phyloP scores from a whole-genome alignment of 106 monocot species.

The Phalaenopsis aphrodite region DNA sequence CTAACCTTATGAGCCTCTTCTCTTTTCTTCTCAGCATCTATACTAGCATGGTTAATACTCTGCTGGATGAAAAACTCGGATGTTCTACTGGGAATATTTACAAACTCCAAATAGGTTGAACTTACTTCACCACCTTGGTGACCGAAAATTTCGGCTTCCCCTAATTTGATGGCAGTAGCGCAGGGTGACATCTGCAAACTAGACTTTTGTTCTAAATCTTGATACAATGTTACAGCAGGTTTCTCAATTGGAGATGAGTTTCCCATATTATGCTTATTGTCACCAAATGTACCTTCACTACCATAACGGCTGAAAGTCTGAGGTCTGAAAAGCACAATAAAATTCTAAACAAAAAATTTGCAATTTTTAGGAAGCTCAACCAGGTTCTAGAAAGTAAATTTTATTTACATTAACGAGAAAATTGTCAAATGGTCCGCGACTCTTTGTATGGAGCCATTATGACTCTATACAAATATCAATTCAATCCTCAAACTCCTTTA shows the following conservation, averaged over 20 bases:
- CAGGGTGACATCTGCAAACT: not conserved
- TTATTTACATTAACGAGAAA: not conserved
- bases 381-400: not conserved
- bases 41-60: not conserved
- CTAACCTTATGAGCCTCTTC: not conserved
- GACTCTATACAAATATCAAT: no score
- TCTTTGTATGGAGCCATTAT: no score
- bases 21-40: not conserved
- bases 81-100: not conserved
- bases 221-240: not conserved
- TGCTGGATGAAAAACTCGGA: constrained; percentile 1
- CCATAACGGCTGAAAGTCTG: constrained; percentile 7
- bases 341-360: not conserved
- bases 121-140: not conserved
- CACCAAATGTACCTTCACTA: constrained; percentile 1
- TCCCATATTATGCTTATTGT: constrained; percentile 10
- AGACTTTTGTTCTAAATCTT: not conserved
- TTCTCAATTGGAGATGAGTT: constrained; percentile 10
- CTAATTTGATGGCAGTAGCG: constrained; percentile 3
- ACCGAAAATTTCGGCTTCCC: not conserved
- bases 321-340: not conserved
- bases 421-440: no score
- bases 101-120: not conserved
- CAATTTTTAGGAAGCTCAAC: not conserved
- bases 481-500: no score